A percentile compares a stretch with the other conserved stretches of the same genome.
These are phyloP conservation scores for Leccinum imitatum DNA, from an alignment of 768 basidiomycete genomes.

Conservation along the genomic window DNA sequence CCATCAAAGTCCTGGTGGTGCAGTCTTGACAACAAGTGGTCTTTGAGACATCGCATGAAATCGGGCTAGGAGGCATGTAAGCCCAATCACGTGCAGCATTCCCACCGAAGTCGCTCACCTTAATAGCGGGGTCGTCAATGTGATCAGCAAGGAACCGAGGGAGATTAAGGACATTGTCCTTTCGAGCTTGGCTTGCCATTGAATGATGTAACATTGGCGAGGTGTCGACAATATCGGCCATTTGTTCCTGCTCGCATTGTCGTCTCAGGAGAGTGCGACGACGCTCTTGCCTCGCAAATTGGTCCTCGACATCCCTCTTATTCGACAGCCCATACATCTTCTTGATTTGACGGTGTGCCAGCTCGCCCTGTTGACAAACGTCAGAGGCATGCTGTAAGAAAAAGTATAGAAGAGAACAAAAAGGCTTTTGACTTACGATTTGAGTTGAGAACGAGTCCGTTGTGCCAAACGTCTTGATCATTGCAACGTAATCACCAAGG, in stretches of 20 bases:
- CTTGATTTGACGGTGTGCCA: neutral
- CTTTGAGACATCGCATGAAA: neutral
- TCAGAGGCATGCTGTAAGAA: neutral
- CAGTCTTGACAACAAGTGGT: constrained; percentile 1
- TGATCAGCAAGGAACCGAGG: neutral
- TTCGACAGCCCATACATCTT: neutral
- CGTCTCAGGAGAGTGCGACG: neutral
- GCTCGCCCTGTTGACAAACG: neutral
- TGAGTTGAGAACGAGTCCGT: neutral
- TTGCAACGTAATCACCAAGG: neutral
- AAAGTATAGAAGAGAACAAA: neutral
- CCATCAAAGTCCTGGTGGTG: neutral
- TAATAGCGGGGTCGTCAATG: neutral
- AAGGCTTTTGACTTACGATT: neutral
- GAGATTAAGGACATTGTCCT: constrained; percentile 3
- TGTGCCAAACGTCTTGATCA: neutral
- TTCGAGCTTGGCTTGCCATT: neutral
- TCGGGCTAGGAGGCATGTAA: neutral
- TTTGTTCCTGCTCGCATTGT: neutral
- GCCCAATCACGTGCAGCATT: neutral
- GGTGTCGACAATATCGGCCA: neutral
- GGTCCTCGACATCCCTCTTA: neutral
- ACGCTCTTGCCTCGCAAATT: neutral
- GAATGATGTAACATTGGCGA: neutral
- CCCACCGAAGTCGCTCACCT: neutral